Evolutionary conservation across 768 basidiomycete species (phyloP).

Genomic region (Lyophyllum semitale): DNA sequence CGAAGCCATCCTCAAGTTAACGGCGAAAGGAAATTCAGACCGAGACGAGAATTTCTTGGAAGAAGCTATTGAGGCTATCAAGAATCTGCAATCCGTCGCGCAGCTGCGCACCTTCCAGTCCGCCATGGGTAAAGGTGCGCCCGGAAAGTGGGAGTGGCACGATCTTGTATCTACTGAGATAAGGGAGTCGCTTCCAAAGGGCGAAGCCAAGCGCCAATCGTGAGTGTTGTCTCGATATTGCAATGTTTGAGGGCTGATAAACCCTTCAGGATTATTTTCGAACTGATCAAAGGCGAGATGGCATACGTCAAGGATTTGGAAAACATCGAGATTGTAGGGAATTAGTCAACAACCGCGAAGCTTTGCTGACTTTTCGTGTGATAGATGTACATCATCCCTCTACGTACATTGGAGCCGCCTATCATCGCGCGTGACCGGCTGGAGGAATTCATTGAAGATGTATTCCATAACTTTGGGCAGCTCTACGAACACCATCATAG

Average conservation of each 20-base stretch:
- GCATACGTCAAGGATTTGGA: constrained; percentile 91
- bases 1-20: constrained; percentile 85
- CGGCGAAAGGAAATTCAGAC: constrained; percentile 67
- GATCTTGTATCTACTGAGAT: constrained; percentile 77
- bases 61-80: constrained; percentile 86
- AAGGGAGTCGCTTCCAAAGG: constrained; percentile 60
- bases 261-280: constrained; percentile 78
- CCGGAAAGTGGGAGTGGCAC: constrained; percentile 88
- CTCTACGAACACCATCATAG: constrained; percentile 73
- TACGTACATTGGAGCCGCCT: constrained; percentile 72
- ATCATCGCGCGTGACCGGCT: constrained; percentile 74
- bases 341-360: not conserved
- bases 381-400: constrained; percentile 81
- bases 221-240: constrained; percentile 39
- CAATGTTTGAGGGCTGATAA: constrained; percentile 8
- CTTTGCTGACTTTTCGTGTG: not conserved
- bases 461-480: constrained; percentile 86
- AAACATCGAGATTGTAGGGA: constrained; percentile 72
- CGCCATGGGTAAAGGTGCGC: constrained; percentile 80
- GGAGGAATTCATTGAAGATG: constrained; percentile 78
- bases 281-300: constrained; percentile 96
- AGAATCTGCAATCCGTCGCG: constrained; percentile 76
- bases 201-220: constrained; percentile 85
- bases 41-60: constrained; percentile 76
- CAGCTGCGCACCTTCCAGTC: constrained; percentile 89